Evolutionary conservation across 345 rosid species (phyloP), one percentile per base, ranked within the genome.

Genomic region (Camelina neglecta): DNA sequence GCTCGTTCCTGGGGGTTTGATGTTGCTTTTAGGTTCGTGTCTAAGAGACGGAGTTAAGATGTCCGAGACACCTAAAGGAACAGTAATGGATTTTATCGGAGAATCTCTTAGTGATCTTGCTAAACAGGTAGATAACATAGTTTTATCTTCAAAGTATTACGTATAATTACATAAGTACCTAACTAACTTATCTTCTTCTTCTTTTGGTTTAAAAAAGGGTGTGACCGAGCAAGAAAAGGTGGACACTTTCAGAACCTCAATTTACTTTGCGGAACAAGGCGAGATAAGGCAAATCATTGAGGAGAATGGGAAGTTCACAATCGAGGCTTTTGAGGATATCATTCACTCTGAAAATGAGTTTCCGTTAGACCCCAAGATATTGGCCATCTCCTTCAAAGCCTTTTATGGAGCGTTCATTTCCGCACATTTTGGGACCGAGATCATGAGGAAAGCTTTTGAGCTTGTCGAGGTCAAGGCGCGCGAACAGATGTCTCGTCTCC

Each of bases 101-200:
- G 23, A 53, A 5, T 61, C 75, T 48, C 75, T 80, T 11, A 48
- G 29, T 72, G 83, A 84, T 20, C 73, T 82, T 75, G 75, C 58
- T 3, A 69, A 77, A 31, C 58, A 65, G 65, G 79, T 79, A 66
- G 11, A 51, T 26, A 26, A 26, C 29, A 6, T 29, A 75, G 4
- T 11, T n/a, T 33, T 2, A 13, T 12, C 16, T 11, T 44, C 15
- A 44, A n/a, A 13, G 2, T 29, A 51, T 18, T 8, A 20, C 2
- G 2, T 39, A 68, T 0, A 16, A 10, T 11, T 5, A 18, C 7
- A 39, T 6, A 44, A 42, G 16, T 44, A 44, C 49, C 13, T 44
- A 15, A 26, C 51, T 55, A 55, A 42, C n/a, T 45, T 12, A 1
- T 47, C 2, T 5, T 13, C 12, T 4, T 24, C 3, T 29, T 16